Evolutionary conservation across 192 early-diverging fungal genomes (phyloP).

Genomic region (Thamnidium elegans): DNA sequence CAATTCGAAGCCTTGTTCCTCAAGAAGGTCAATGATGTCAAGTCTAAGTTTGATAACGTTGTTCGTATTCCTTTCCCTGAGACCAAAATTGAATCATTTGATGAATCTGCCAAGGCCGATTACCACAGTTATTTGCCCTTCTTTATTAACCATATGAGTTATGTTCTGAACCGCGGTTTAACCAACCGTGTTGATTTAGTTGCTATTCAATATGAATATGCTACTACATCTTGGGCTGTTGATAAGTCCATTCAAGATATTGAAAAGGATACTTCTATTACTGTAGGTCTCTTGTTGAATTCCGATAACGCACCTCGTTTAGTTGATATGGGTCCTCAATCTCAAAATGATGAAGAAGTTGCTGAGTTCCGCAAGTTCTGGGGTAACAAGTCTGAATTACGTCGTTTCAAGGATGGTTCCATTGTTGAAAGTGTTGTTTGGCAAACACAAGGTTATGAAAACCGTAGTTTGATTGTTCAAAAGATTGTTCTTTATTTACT

Average conservation of each 20-base stretch:
- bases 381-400: slow-evolving; percentile 87
- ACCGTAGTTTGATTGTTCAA: slow-evolving; percentile 69
- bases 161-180: slow-evolving; percentile 45
- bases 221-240: slow-evolving; percentile 41
- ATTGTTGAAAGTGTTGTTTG: slow-evolving; percentile 91
- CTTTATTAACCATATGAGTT: slow-evolving; percentile 44
- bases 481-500: slow-evolving; percentile 79
- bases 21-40: slow-evolving; percentile 60
- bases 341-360: slow-evolving; percentile 64
- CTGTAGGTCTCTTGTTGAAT: slow-evolving; percentile 73
- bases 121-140: slow-evolving; percentile 45
- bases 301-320: slow-evolving; percentile 61
- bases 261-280: slow-evolving; percentile 41
- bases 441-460: slow-evolving; percentile 58
- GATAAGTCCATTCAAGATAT: slow-evolving; percentile 22
- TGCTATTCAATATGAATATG: slow-evolving; percentile 30
- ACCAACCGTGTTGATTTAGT: slow-evolving; percentile 50
- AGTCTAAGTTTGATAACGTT: slow-evolving; percentile 70
- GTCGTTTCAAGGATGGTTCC: slow-evolving; percentile 92
- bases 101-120: slow-evolving; percentile 32
- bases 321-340: slow-evolving; percentile 87
- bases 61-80: slow-evolving; percentile 34
- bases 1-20: slow-evolving; percentile 79
- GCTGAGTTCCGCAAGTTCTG: slow-evolving; percentile 76
- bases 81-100: slow-evolving; percentile 30